A percentile compares a stretch with the other conserved stretches of the same genome.
Conservation (phyloP, 192 early-diverging fungal species). For the Gigaspora rosea region DNA sequence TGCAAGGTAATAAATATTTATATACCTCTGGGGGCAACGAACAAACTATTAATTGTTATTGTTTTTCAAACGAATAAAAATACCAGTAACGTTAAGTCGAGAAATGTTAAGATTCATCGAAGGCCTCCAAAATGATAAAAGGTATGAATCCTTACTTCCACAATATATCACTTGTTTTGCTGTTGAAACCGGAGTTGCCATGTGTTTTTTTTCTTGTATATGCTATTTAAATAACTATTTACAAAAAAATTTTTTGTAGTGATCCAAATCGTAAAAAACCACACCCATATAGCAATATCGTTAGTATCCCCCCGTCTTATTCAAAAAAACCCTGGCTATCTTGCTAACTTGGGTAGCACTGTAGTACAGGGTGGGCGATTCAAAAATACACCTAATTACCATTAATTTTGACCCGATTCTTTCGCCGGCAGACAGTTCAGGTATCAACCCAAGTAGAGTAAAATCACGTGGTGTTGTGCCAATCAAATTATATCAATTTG, state of each 20-base stretch:
- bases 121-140: background rate
- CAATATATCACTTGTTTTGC: slow-evolving; percentile 46
- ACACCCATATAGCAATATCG: too few relatives aligned
- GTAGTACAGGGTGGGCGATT: too few relatives aligned
- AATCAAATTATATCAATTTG: too few relatives aligned
- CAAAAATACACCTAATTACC: too few relatives aligned
- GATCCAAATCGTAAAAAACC: too few relatives aligned
- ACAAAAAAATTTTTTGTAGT: background rate
- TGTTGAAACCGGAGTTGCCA: slow-evolving; percentile 8
- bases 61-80: background rate
- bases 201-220: background rate
- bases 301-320: too few relatives aligned
- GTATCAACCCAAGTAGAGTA: too few relatives aligned
- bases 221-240: background rate
- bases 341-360: too few relatives aligned
- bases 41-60: slow-evolving; percentile 36
- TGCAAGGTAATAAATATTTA: background rate
- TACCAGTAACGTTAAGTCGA: background rate
- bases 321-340: too few relatives aligned
- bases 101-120: background rate
- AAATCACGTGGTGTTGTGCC: too few relatives aligned
- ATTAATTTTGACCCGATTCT: too few relatives aligned
- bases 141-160: slow-evolving; percentile 39
- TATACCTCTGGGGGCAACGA: slow-evolving; percentile 50
- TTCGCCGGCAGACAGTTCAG: too few relatives aligned